These are phyloP conservation scores for Micromonas commoda DNA, from an alignment of 139 green algal genomes.

Conservation along the genomic window DNA sequence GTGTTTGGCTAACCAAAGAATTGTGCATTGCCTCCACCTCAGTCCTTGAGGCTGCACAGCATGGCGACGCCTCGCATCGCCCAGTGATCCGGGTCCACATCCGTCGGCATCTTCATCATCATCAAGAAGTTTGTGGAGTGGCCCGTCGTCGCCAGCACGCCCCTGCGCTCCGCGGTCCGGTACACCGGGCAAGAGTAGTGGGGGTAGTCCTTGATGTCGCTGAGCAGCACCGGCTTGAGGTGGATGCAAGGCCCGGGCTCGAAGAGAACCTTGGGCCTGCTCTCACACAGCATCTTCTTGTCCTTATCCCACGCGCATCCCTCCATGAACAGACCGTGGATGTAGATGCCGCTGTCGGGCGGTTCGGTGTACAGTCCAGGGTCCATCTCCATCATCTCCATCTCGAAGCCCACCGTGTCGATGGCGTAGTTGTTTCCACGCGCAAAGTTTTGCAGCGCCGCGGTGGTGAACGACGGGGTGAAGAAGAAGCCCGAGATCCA, in stretches of 20 bases:
- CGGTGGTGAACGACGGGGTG: constrained; percentile 42
- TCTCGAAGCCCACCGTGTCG: constrained; percentile 37
- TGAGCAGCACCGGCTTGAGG: constrained; percentile 28
- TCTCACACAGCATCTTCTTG: constrained; percentile 33
- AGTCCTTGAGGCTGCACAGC: constrained; percentile 46
- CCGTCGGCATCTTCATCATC: constrained; percentile 56
- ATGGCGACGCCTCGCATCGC: constrained; percentile 62
- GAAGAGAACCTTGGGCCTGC: constrained; percentile 35
- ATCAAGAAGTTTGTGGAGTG: constrained; percentile 83
- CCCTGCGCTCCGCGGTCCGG: constrained; percentile 31
- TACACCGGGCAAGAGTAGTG: constrained; percentile 68
- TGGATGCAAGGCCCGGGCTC: constrained; percentile 35
- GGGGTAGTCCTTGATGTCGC: constrained; percentile 35
- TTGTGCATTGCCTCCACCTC: too few species aligned
- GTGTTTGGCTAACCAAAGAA: too few species aligned
- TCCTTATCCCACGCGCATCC: constrained; percentile 39
- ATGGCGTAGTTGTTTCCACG: constrained; percentile 51
- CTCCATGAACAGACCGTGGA: constrained; percentile 41
- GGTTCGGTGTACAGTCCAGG: constrained; percentile 34
- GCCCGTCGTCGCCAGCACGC: constrained; percentile 61
- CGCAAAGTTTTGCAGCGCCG: constrained; percentile 62
- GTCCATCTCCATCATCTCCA: constrained; percentile 57
- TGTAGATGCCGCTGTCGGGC: constrained; percentile 53
- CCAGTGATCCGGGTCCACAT: constrained; percentile 52
- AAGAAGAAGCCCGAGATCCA: constrained; percentile 81